A percentile compares a stretch with the other conserved stretches of the same genome.
These are phyloP conservation scores for Fusarium pseudocircinatum DNA, from an alignment of 2,329 filamentous ascomycete genomes.

Conservation along the genomic window DNA sequence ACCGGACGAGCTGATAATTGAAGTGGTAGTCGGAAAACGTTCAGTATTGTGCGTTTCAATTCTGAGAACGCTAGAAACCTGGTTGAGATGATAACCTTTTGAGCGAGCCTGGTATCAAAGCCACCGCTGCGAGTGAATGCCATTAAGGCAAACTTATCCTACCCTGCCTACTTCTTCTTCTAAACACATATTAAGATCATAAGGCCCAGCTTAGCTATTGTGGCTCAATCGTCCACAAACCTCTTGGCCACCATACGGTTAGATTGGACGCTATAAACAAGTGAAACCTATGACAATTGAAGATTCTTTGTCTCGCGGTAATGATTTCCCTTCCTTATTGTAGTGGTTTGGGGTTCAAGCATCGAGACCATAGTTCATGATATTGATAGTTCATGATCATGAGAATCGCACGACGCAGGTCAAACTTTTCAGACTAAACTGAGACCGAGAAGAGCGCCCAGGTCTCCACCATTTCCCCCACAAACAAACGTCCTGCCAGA, in stretches of 20 bases:
- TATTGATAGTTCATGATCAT: not conserved
- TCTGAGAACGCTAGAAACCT: not conserved
- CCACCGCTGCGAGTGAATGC: not conserved
- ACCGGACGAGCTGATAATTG: not conserved
- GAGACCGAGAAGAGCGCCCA: not conserved
- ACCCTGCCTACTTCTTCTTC: too few relatives aligned
- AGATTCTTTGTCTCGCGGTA: rapidly evolving
- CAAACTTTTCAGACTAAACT: not conserved
- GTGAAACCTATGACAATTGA: not conserved
- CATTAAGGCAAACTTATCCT: too few relatives aligned
- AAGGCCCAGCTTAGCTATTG: not conserved
- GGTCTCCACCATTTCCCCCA: not conserved
- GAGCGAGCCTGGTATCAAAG: rapidly evolving
- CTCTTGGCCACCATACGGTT: not conserved
- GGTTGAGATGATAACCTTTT: not conserved
- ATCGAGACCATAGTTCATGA: not conserved
- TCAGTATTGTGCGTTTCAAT: not conserved
- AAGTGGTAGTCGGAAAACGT: not conserved
- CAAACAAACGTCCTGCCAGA: rapidly evolving
- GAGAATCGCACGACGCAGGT: not conserved
- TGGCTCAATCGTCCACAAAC: not conserved
- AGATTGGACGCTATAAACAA: not conserved
- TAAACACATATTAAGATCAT: not conserved
- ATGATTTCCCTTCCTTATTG: not conserved
- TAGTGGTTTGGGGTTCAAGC: not conserved